A percentile compares a stretch with the other conserved stretches of the same genome.
Conservation (phyloP, 2,329 filamentous ascomycete genomes). For the Magnaporthiopsis rhizophila region DNA sequence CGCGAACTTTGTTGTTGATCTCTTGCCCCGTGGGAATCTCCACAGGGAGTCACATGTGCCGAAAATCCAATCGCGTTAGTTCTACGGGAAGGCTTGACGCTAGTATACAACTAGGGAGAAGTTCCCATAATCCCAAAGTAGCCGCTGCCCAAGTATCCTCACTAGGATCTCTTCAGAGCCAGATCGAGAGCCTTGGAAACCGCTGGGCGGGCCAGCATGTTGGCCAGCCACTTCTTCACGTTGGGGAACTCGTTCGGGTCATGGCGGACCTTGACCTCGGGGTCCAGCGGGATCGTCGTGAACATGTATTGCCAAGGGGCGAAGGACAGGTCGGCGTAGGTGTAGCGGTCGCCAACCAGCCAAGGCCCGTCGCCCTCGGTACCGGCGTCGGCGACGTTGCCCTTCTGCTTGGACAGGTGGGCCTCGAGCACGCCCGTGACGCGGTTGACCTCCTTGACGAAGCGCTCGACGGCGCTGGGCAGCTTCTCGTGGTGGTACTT, state of each 20-base stretch:
- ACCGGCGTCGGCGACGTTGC: background rate
- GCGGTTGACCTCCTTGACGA: constrained; percentile 18
- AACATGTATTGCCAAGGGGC: constrained; percentile 13
- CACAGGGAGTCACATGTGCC: background rate
- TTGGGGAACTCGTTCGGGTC: constrained; percentile 66
- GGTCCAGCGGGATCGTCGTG: constrained; percentile 1
- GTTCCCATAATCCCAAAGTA: background rate
- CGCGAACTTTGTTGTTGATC: background rate
- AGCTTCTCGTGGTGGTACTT: constrained; percentile 19
- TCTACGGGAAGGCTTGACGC: background rate
- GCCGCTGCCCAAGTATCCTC: too few relatives aligned
- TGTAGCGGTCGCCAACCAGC: constrained; percentile 18
- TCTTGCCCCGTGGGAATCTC: background rate
- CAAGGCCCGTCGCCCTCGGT: constrained; percentile 12
- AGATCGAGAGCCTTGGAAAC: constrained; percentile 51
- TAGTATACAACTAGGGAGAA: background rate
- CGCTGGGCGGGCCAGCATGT: constrained; percentile 57
- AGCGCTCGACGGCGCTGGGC: constrained; percentile 16
- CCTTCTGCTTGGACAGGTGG: constrained; percentile 12
- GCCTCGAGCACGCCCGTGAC: constrained; percentile 18
- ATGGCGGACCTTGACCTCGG: background rate
- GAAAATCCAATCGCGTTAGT: background rate
- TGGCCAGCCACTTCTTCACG: constrained; percentile 66
- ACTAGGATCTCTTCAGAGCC: too few relatives aligned
- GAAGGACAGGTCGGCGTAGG: constrained; percentile 18